Evolutionary conservation across 441 rosid genomes (phyloP), one percentile per base, ranked within the genome.

Genomic region (Arabidopsis hybrid): DNA sequence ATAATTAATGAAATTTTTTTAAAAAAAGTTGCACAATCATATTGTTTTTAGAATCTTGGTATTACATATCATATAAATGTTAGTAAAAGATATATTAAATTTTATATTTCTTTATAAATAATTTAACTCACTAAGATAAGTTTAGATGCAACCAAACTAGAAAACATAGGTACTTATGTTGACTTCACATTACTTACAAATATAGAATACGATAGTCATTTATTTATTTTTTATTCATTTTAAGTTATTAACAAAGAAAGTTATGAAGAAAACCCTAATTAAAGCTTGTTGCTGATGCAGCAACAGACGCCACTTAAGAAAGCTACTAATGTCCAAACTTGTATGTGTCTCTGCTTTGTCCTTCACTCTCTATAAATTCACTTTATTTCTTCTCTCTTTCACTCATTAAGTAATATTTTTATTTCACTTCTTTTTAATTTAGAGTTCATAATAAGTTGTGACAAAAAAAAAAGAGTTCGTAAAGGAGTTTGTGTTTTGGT

Each of bases 271-370:
- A 60, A 16, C 74, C 52, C 65, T 55, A 36, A 69, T 36, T 3
- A 53, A 62, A 69, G 74, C 70, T 62, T 75, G 90, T 79, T 85
- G 67, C 77, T 82, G 93, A 89, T 85, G 87, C 85, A 64, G 84
- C 83, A 92, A 85, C 95, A 81, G 90, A 84, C 66, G 60, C 74
- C 77, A 73, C 76, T 42, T 42, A 65, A 32, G 92, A 89, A 42
- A 83, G 72, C 78, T 77, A 92, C 97, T 76, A 89, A 78, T 81
- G 90, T 86, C 95, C 95, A 87, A 91, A 87, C 92, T 64, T 69
- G 65, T 34, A 66, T 53, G 68, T 39, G 63, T 71, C 21, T 66
- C 10, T 58, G 6, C 66, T 65, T 58, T 57, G 6, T 70, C 35
- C 32, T 60, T 26, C 58, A 43, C 64, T 49, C 73, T 46, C 71